These are phyloP conservation scores for Alternaria burnsii DNA, from an alignment of 2,329 filamentous ascomycete species.

Conservation along the genomic window DNA sequence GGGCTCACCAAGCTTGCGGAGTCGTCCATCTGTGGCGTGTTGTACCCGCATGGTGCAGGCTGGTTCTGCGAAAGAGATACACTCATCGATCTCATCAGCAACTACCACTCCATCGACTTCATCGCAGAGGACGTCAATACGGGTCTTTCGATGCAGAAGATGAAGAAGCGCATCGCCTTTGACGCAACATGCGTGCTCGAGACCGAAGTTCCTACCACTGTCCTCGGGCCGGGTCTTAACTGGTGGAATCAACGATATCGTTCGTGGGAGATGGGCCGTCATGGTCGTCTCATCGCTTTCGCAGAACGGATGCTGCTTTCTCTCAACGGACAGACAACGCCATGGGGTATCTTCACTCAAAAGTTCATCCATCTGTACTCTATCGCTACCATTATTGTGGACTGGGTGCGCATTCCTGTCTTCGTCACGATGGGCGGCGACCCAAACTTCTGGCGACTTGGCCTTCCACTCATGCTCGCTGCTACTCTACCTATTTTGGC, in stretches of 20 bases:
- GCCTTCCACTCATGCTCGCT: conserved; percentile 19
- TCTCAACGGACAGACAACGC: conserved; percentile 16
- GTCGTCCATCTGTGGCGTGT: conserved; percentile 24
- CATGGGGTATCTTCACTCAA: conserved; percentile 25
- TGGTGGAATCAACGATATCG: conserved; percentile 28
- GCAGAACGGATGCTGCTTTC: conserved; percentile 21
- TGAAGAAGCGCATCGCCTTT: conserved; percentile 29
- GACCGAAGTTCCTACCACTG: conserved; percentile 28
- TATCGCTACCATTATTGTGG: conserved; percentile 25
- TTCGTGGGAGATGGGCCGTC: conserved; percentile 31
- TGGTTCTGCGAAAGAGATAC: conserved; percentile 29
- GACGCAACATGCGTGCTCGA: conserved; percentile 24
- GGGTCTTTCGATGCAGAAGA: conserved; percentile 21
- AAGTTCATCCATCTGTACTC: conserved; percentile 27
- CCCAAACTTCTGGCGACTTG: conserved; percentile 21
- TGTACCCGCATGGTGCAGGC: conserved; percentile 29
- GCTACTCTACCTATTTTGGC: conserved; percentile 20
- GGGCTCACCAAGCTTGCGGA: conserved; percentile 26
- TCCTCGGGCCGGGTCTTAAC: conserved; percentile 27
- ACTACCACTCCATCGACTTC: conserved; percentile 30
- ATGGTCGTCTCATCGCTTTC: conserved; percentile 27
- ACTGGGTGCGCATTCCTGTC: conserved; percentile 27
- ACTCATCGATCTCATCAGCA: conserved; percentile 24
- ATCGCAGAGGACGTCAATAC: conserved; percentile 30
- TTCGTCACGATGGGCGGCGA: conserved; percentile 25